Base-by-base conservation (phyloP, 371 early-diverging fungal genomes). In the Cokeromyces recurvatus region DNA sequence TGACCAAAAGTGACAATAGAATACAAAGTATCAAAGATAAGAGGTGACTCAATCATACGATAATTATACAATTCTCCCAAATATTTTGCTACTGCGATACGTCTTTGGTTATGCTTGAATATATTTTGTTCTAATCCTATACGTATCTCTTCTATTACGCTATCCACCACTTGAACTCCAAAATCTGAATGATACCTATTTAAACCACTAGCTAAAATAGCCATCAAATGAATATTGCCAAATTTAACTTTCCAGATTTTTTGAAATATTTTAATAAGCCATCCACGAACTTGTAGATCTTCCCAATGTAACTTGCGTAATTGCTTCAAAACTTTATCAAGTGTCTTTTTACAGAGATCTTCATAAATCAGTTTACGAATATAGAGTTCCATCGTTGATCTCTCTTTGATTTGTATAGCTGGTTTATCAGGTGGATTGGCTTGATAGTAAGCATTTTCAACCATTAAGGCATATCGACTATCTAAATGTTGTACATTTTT, bases 181-280 rank as follows among this genome's bases (percentile, higher is more conserved):
- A 98, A 93, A 40, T 83, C 85, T 2, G 94, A 85, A 52, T 97
- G 88, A 55, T 86, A 83, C 7, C 81, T 72, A 17, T 84, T 71
- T 36, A 97, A 71, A 17, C 88, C 91, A 20, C 79, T 81, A 0
- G 86, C 85, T 7, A 95, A 55, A 58, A 82, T 88, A 1, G 96
- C 92, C 59, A 94, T 66, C 35, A 89, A 59, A 34, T 86, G 84
- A 19, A 98, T 68, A 51, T 93, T 87, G 48, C 88, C 80, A 62
- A 84, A 91, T 62, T 92, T 92, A 54, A 95, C 76, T 62, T 95
- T 95, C 92, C 94, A 94, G 16, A 90, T 68, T 56, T 97, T 95
- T 53, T 79, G 77, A 52, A 98, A 95, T 19, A 78, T 55, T 34
- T 78, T 72, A 38, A 50, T 37, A 27, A 86, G 24, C 32, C 75